Conservation (phyloP, 208 protist genomes). For the Trypanosoma platydactyli region DNA sequence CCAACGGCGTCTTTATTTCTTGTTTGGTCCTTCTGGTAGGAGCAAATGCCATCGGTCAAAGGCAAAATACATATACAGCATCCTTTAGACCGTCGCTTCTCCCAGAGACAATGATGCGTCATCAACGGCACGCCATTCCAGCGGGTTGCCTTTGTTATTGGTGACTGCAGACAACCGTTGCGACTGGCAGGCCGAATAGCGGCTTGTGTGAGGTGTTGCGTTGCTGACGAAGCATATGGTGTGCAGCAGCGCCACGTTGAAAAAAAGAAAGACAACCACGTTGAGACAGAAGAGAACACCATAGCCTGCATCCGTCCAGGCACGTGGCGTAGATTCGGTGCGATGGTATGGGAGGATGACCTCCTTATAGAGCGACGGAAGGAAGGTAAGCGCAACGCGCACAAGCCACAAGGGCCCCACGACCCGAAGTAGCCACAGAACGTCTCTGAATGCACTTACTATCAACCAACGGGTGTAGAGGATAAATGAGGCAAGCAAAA, state of each 20-base stretch:
- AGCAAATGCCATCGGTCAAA: too few relatives aligned
- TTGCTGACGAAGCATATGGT: conserved; percentile 41
- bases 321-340: conserved; percentile 13
- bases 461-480: conserved; percentile 43
- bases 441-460: conserved; percentile 33
- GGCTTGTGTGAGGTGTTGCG: conserved; percentile 50
- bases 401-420: conserved; percentile 40
- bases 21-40: too few relatives aligned
- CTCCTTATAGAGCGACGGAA: conserved; percentile 49
- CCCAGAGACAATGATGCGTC: neutral
- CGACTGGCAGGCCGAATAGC: neutral
- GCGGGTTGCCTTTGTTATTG: neutral
- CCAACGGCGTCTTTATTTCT: too few relatives aligned
- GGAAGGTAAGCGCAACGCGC: conserved; percentile 39
- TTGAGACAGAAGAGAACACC: conserved; percentile 37
- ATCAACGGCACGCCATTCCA: neutral
- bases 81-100: neutral
- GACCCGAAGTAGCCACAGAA: conserved; percentile 17
- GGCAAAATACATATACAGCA: neutral
- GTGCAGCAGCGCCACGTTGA: conserved; percentile 37
- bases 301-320: conserved; percentile 47
- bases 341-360: conserved; percentile 28
- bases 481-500: conserved; percentile 27
- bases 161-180: neutral
- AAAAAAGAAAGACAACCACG: conserved; percentile 35